Evolutionary conservation across 257 asterid species (phyloP).

Genomic region (Craterostigma plantagineum): DNA sequence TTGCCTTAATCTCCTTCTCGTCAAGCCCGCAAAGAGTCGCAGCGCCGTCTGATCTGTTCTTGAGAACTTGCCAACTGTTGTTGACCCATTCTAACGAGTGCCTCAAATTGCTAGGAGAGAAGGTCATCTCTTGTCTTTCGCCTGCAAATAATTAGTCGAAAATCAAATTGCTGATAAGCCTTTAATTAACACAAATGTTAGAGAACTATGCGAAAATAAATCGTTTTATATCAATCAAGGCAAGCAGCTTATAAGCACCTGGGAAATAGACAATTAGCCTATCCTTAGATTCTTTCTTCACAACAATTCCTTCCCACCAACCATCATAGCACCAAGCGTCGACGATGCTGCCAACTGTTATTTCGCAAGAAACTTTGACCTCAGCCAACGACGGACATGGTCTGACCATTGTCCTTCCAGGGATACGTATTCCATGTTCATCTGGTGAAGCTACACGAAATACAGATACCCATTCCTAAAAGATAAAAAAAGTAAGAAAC

Average conservation of each 20-base stretch:
- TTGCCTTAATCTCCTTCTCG: too few relatives aligned
- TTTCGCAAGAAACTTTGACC: slow-evolving; percentile 10
- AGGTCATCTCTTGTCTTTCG: too few relatives aligned
- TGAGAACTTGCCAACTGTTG: too few relatives aligned
- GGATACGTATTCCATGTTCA: slow-evolving; percentile 26
- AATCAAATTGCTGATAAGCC: too few relatives aligned
- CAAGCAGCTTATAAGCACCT: slow-evolving; percentile 17
- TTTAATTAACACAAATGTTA: too few relatives aligned
- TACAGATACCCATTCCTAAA: slow-evolving; percentile 69
- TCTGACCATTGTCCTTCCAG: slow-evolving; percentile 25
- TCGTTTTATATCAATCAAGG: not conserved
- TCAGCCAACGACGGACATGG: slow-evolving; percentile 24
- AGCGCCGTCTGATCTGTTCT: too few relatives aligned
- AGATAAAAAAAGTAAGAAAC: not conserved
- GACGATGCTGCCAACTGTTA: slow-evolving; percentile 38
- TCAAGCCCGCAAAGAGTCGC: too few relatives aligned
- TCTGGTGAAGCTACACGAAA: slow-evolving; percentile 44
- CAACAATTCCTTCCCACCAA: slow-evolving; percentile 92
- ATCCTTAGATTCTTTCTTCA: slow-evolving; percentile 32
- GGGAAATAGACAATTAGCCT: slow-evolving; percentile 37
- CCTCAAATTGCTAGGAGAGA: too few relatives aligned
- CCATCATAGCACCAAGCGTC: slow-evolving; percentile 88
- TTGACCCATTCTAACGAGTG: too few relatives aligned
- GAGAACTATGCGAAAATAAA: too few relatives aligned
- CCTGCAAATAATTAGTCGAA: too few relatives aligned